phyloP scores from a whole-genome alignment of 805 yeast genomes.

The Ogataea kodamae region DNA sequence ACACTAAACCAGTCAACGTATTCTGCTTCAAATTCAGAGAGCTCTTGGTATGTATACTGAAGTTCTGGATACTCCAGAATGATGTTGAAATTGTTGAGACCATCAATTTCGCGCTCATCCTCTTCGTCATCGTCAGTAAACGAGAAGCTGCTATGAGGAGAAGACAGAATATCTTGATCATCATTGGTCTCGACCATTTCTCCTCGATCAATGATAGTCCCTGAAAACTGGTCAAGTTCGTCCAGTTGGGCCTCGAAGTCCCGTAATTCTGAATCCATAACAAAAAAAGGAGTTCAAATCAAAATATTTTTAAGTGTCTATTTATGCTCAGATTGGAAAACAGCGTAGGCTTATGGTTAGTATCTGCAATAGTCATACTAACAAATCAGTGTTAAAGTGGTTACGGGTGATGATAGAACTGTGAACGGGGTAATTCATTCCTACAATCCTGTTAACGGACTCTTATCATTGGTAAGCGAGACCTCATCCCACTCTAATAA shows the following conservation, averaged over 20 bases:
- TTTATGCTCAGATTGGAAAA: slow-evolving; percentile 31
- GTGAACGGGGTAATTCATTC: slow-evolving; percentile 64
- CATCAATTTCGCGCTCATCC: slow-evolving; percentile 32
- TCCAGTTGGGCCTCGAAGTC: slow-evolving; percentile 17
- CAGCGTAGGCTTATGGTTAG: slow-evolving; percentile 35
- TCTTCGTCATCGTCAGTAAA: slow-evolving; percentile 24
- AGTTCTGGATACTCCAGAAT: slow-evolving; percentile 40
- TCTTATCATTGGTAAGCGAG: slow-evolving; percentile 37
- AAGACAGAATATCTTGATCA: slow-evolving; percentile 29
- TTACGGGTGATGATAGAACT: slow-evolving; percentile 54
- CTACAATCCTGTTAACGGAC: slow-evolving; percentile 46
- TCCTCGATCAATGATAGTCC: slow-evolving; percentile 29
- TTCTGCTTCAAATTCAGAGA: slow-evolving; percentile 37
- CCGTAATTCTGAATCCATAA: slow-evolving; percentile 9
- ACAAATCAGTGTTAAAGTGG: slow-evolving; percentile 49
- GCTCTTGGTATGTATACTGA: slow-evolving; percentile 40
- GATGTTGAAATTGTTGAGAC: slow-evolving; percentile 32
- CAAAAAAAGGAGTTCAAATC: slow-evolving; percentile 2
- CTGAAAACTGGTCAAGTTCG: slow-evolving; percentile 26
- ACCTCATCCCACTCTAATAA: slow-evolving; percentile 25
- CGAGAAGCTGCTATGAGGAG: slow-evolving; percentile 30
- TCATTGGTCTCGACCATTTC: slow-evolving; percentile 32
- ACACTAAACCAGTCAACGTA: slow-evolving; percentile 37
- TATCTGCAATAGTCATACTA: slow-evolving; percentile 10
- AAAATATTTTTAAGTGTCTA: neutral